A percentile compares a stretch with the other conserved stretches of the same genome.
These are phyloP conservation scores for Alternaria ethzedia DNA, from an alignment of 2,329 filamentous ascomycete genomes.

Conservation along the genomic window DNA sequence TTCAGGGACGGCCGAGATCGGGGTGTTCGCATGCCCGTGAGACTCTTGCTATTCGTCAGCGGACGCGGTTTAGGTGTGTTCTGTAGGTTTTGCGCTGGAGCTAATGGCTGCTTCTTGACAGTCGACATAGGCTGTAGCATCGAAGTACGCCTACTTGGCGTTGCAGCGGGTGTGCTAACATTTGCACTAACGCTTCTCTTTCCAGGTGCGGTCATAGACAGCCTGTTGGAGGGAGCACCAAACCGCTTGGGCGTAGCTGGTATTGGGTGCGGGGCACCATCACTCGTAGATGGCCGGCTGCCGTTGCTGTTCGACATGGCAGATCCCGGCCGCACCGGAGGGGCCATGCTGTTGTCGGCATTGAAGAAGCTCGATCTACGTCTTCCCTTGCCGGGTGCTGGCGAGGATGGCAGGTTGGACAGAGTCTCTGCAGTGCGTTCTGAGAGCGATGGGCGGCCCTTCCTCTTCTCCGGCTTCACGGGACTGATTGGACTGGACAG, in stretches of 20 bases:
- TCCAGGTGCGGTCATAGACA: conserved; percentile 45
- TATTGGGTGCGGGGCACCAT: conserved; percentile 41
- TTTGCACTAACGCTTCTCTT: conserved; percentile 47
- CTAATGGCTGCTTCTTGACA: conserved; percentile 37
- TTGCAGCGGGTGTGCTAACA: conserved; percentile 26
- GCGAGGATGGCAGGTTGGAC: conserved; percentile 77
- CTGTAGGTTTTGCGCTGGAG: conserved; percentile 33
- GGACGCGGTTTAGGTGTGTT: conserved; percentile 38
- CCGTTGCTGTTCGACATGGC: conserved; percentile 61
- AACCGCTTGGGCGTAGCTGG: conserved; percentile 41
- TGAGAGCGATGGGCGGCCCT: conserved; percentile 66
- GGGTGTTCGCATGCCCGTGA: conserved; percentile 41
- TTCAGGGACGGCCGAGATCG: conserved; percentile 40
- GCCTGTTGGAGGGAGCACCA: conserved; percentile 19
- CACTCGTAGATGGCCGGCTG: conserved; percentile 59
- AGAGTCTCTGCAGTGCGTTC: conserved; percentile 89
- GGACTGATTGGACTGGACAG: conserved; percentile 7
- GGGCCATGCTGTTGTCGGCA: conserved; percentile 64
- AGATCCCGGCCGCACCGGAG: conserved; percentile 69
- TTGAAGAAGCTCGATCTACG: conserved; percentile 77
- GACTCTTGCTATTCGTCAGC: conserved; percentile 45
- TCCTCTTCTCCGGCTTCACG: conserved; percentile 41
- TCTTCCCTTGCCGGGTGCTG: conserved; percentile 62
- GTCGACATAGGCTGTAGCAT: conserved; percentile 43
- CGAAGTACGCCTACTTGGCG: conserved; percentile 40